These are phyloP conservation scores for Hanseniaspora taiwanica DNA, from an alignment of 805 yeast genomes.

Conservation along the genomic window DNA sequence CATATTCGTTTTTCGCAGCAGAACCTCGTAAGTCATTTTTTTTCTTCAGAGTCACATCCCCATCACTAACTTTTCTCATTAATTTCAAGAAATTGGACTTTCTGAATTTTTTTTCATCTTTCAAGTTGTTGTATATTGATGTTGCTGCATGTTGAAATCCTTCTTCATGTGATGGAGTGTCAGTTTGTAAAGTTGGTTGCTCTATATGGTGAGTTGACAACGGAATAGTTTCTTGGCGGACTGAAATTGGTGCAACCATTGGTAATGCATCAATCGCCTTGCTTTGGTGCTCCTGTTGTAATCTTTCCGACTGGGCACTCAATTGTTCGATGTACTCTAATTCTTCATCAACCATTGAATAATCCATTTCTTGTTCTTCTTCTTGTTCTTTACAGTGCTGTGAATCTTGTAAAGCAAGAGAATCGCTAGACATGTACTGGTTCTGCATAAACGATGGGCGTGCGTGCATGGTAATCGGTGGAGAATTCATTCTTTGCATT, in stretches of 20 bases:
- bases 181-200: no score
- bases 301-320: no score
- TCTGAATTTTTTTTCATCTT: constrained; percentile 9
- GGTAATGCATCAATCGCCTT: no score
- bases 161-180: not conserved
- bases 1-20: not conserved
- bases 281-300: no score
- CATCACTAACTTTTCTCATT: constrained; percentile 20
- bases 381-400: not conserved
- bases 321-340: not conserved
- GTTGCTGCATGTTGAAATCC: not conserved
- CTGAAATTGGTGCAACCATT: no score
- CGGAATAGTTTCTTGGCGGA: no score
- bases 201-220: no score
- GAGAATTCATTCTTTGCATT: not conserved
- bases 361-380: not conserved
- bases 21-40: not conserved
- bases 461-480: not conserved
- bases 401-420: not conserved
- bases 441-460: not conserved
- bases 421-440: not conserved
- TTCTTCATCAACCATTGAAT: not conserved
- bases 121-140: not conserved
- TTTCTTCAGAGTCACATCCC: constrained; percentile 16
- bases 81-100: constrained; percentile 19